A percentile compares a stretch with the other conserved stretches of the same genome.
These are phyloP conservation scores for Trichothecium sympodiale DNA, from an alignment of 2,329 filamentous ascomycete species.

Conservation along the genomic window DNA sequence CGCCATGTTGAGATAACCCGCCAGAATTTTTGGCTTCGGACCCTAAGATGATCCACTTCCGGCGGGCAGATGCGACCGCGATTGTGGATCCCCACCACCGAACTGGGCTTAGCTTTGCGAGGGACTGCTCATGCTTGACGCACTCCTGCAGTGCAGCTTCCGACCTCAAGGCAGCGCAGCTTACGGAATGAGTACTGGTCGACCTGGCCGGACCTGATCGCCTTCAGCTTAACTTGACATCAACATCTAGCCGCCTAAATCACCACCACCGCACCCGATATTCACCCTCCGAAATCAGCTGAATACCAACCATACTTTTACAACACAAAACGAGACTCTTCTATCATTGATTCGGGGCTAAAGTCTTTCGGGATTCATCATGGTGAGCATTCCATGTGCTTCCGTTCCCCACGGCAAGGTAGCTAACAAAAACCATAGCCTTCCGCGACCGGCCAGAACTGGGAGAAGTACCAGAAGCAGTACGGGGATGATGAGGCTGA, in stretches of 20 bases:
- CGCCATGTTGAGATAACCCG: slow-evolving; percentile 13
- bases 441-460: slow-evolving; percentile 85
- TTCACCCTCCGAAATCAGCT: slow-evolving; percentile 1
- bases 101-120: background rate
- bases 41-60: slow-evolving; percentile 25
- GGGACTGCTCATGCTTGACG: slow-evolving; percentile 11
- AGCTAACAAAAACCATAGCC: slow-evolving; percentile 45
- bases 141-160: slow-evolving; percentile 1
- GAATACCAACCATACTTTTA: slow-evolving; percentile 4
- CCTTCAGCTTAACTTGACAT: slow-evolving; percentile 19
- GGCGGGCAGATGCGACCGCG: slow-evolving; percentile 16
- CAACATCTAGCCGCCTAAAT: slow-evolving; percentile 15
- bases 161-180: slow-evolving; percentile 27
- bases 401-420: background rate
- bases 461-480: slow-evolving; percentile 98
- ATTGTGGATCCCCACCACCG: slow-evolving; percentile 8
- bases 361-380: slow-evolving; percentile 17
- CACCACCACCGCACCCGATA: slow-evolving; percentile 8
- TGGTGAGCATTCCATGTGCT: slow-evolving; percentile 21
- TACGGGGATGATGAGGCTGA: slow-evolving; percentile 94
- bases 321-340: slow-evolving; percentile 1
- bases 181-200: slow-evolving; percentile 26
- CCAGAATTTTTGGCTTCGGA: slow-evolving; percentile 30
- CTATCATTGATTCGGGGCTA: background rate
- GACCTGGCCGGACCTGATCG: slow-evolving; percentile 1